Base-by-base conservation (phyloP, 768 basidiomycete species). In the Favolaschia claudopus region DNA sequence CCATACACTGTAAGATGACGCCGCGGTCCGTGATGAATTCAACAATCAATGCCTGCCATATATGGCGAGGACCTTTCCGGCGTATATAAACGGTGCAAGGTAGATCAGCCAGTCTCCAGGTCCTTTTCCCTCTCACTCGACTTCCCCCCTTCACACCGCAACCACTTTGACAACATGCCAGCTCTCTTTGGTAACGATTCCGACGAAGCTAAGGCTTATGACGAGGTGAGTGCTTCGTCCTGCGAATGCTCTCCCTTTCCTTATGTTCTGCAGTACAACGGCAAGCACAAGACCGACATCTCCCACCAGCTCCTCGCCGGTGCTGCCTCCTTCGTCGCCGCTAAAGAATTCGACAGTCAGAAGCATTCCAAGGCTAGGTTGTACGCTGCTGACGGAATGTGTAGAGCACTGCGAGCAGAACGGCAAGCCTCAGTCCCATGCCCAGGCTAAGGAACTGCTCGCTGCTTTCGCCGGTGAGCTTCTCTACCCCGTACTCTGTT, bases 231-330 rank as follows among this genome's bases (percentile, higher is more conserved):
- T 24, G 27, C 7, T 38, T 39, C 13, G 14, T 29, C 2, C 22
- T n/a, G 3, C 2, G 7, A 34, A 31, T 28, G 32, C 4, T 7
- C 2, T 24, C 24, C 7, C 17, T 15, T 7, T 28, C 40, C 28
- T 34, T 43, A 25, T 20, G 48, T 27, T 52, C 31, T 22, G 22
- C 8, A 34, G 22, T 12, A 29, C 19, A 76, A 75, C 58, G 71
- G 72, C 22, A 75, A 72, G 20, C 84, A 85, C 75, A 72, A 83
- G 73, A 75, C 83, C 13, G 63, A 72, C 50, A 72, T 85, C 64
- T 77, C 81, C 10, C 85, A 87, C 68, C 81, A 87, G 71, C 64
- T 86, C 31, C 71, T 87, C 59, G 80, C 82, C 33, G 84, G 72
- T 20, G 85, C 85, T n/a, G 85, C 85, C 2, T 66, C 81, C 53